Evolutionary conservation across 495 filamentous ascomycete species (phyloP), one percentile per base, ranked within the genome.

Genomic region (Podospora australis): DNA sequence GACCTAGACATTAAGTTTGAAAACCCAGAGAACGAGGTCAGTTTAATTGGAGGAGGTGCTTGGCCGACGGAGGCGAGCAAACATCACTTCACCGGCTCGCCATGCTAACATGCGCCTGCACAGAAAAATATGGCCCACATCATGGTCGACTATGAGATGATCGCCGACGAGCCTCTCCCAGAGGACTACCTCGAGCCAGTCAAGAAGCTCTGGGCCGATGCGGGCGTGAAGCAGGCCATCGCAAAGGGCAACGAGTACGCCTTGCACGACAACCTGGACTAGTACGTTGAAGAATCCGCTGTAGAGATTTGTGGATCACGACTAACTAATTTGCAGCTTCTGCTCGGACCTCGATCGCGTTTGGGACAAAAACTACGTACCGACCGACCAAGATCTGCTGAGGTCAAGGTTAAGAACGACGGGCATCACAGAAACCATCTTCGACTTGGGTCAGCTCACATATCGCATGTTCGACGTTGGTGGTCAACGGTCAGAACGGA

Each of bases 381-480:
- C 92, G n/a, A 90, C 86, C 57, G 90, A 98, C 59, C 92, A 98
- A 69, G 92, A 98, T 68, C 83, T 98, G 50, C 77, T 98, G 24
- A 87, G 92, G 41, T 94, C 92, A 23, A 82, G 92, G 58, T 70
- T 97, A 64, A 80, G 90, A 55, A 97, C 91, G 14, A 97, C 92
- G 6, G 92, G 92, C 58, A 98, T 98, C 52, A 98, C 90, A 29
- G 92, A 98, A 67, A 96, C 92, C 1, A 74, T 94, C 50, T 98
- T 98, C 69, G 90, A 96, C 64, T 77, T 97, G 19, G 90, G 91
- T 22, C 81, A 90, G 54, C 80, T 97, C 65, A 96, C 91, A 54
- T 98, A 96, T 67, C 83, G 90, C 43, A 98, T 98, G 92, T 96
- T 97, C 72, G 92, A 98, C 60, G 92, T 98, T 49, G 92, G 92